Base-by-base conservation (phyloP, 2,329 filamentous ascomycete genomes). In the Phialocephala subalpina region DNA sequence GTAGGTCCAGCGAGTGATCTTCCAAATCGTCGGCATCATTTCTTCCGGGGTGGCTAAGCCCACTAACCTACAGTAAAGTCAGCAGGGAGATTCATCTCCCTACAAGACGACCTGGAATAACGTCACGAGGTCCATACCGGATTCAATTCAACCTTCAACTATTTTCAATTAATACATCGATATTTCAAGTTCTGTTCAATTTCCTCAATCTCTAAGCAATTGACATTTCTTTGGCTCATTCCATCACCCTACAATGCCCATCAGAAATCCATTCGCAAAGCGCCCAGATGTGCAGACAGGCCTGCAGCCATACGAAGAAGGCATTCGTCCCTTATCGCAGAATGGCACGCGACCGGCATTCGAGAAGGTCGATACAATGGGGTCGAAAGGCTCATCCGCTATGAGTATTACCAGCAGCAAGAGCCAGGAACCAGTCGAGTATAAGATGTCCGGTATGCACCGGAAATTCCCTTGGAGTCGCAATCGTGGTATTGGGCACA, bases 371-470 rank as follows among this genome's bases (percentile, higher is more conserved):
- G 86, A 90, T 72, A 89, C 86, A 1, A 81, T 87, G 61, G 87
- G 87, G 18, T 88, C 87, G 70, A 87, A 86, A 77, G 82, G 87
- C 27, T 87, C 88, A 22, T 87, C 87, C 40, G 82, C 85, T 53
- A 80, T 91, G 75, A 90, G 86, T 74, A 84, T 90, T 63, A 84
- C 84, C 71, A 88, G 85, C 75, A 83, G 82, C 73, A 85, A 80
- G 73, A 87, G 87, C 76, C 82, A 83, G 62, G 89, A 92, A 71
- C 90, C 84, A 40, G 88, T 87, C 70, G 91, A 93, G 77, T 93
- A 93, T 81, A 92, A 93, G 80, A 86, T 94, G 86, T 92, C 90
- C 79, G 91, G 91, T 93, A 86, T 75, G 88, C 62, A 57, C 57
- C 60, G 45, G 63, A 79, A n/a, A 18, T 18, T 53, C 53, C n/a